Conservation (phyloP, 2,329 filamentous ascomycete genomes). For the Neopestalotiopsis sp. region DNA sequence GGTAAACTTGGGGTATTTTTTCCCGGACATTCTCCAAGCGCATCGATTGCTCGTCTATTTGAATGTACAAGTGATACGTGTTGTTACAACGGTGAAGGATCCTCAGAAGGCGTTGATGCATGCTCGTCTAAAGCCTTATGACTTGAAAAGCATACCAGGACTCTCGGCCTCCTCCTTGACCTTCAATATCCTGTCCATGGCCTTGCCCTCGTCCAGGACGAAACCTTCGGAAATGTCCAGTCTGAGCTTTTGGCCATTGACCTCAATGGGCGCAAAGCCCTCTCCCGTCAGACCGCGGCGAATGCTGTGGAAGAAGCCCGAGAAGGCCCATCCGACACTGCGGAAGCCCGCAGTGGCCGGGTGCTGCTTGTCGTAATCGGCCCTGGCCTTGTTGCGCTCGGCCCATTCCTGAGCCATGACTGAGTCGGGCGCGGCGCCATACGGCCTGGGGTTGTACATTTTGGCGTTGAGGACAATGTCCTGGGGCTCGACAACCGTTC, state of each 20-base stretch:
- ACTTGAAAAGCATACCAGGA: not conserved
- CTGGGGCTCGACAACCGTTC: slow-evolving; percentile 43
- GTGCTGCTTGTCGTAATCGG: slow-evolving; percentile 59
- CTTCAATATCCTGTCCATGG: slow-evolving; percentile 59
- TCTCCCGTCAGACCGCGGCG: slow-evolving; percentile 59
- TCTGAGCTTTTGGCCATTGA: slow-evolving; percentile 57
- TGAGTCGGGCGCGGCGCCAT: slow-evolving; percentile 31
- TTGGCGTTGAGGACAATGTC: slow-evolving; percentile 42
- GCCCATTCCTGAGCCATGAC: slow-evolving; percentile 41
- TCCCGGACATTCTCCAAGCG: not conserved
- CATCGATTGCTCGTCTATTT: not conserved
- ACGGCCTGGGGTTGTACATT: slow-evolving; percentile 32
- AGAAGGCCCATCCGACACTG: slow-evolving; percentile 47
- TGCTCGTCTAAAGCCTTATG: not conserved
- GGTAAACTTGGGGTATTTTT: too few relatives aligned
- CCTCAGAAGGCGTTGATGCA: not conserved
- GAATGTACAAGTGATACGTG: not conserved
- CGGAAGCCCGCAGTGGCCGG: slow-evolving; percentile 64
- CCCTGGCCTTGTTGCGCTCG: slow-evolving; percentile 40
- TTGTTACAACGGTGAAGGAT: not conserved
- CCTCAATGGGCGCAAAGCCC: slow-evolving; percentile 57
- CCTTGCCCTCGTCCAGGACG: slow-evolving; percentile 62
- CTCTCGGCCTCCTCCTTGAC: slow-evolving; percentile 33
- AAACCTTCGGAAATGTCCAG: slow-evolving; percentile 62
- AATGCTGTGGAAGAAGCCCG: slow-evolving; percentile 48